These are phyloP conservation scores for Gaillardinia entomophila DNA, from an alignment of 805 yeast genomes.

Conservation along the genomic window DNA sequence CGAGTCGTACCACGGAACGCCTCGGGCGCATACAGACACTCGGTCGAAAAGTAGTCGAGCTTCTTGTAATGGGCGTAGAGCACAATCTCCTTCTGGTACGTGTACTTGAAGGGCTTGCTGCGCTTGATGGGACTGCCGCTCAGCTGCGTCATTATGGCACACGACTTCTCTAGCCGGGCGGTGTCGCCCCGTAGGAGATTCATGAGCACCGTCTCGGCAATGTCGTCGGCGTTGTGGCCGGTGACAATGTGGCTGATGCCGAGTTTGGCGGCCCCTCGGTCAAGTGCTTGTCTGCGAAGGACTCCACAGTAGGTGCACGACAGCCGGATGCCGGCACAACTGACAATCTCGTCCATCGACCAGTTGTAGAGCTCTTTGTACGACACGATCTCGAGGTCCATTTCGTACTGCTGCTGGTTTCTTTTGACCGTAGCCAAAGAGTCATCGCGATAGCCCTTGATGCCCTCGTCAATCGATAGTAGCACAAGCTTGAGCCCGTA, in stretches of 20 bases:
- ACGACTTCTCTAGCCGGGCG: slow-evolving; percentile 84
- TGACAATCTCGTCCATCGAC: slow-evolving; percentile 98
- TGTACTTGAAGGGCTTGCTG: slow-evolving; percentile 91
- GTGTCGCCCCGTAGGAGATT: slow-evolving; percentile 93
- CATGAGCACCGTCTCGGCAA: slow-evolving; percentile 98
- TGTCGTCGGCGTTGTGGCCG: slow-evolving; percentile 98
- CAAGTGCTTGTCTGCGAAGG: slow-evolving; percentile 90
- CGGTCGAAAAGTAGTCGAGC: slow-evolving; percentile 93
- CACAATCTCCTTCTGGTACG: slow-evolving; percentile 96
- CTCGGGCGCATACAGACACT: slow-evolving; percentile 97
- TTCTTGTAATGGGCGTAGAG: slow-evolving; percentile 94
- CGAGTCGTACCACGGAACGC: slow-evolving; percentile 98
- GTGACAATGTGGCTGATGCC: slow-evolving; percentile 90
- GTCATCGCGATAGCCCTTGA: slow-evolving; percentile 94
- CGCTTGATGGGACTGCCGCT: slow-evolving; percentile 86
- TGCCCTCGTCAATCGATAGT: slow-evolving; percentile 92
- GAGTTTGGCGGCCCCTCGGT: slow-evolving; percentile 86
- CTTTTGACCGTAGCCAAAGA: slow-evolving; percentile 95
- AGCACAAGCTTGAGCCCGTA: slow-evolving; percentile 84
- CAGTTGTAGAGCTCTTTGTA: slow-evolving; percentile 88
- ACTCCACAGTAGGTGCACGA: slow-evolving; percentile 99
- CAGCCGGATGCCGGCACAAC: slow-evolving; percentile 87
- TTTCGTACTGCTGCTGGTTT: slow-evolving; percentile 77
- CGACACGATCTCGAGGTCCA: slow-evolving; percentile 76
- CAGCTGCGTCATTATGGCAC: slow-evolving; percentile 77